Percentiles rank a stretch among this genome's conserved stretches.
phyloP scores from a whole-genome alignment of 768 basidiomycete species.

The Strobilomyces dryophilus region DNA sequence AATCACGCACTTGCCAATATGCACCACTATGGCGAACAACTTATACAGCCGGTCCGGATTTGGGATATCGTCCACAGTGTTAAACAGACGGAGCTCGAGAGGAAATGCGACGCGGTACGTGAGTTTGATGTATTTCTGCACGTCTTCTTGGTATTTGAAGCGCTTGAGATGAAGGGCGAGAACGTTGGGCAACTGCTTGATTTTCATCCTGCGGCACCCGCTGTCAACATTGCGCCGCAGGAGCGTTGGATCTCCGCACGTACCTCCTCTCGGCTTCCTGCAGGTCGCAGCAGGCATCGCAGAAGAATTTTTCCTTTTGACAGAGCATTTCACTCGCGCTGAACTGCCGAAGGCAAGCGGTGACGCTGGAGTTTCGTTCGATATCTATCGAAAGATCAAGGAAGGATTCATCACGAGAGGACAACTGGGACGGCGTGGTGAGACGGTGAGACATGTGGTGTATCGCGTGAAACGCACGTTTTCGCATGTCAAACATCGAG shows the following conservation, averaged over 20 bases:
- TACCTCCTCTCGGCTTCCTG: slow-evolving; percentile 97
- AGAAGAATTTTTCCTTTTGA: slow-evolving; percentile 97
- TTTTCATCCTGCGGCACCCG: slow-evolving; percentile 78
- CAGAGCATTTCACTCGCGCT: slow-evolving; percentile 98
- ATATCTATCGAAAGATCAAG: slow-evolving; percentile 99
- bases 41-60: slow-evolving; percentile 92
- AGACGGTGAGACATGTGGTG: slow-evolving; percentile 9
- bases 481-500: slow-evolving; percentile 96
- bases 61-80: slow-evolving; percentile 90
- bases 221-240: slow-evolving; percentile 8
- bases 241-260: slow-evolving; percentile 24
- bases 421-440: slow-evolving; percentile 48
- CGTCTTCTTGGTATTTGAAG: slow-evolving; percentile 97
- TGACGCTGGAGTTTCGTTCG: slow-evolving; percentile 95
- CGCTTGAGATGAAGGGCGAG: slow-evolving; percentile 95
- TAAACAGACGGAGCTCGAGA: slow-evolving; percentile 90
- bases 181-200: slow-evolving; percentile 93
- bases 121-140: slow-evolving; percentile 89
- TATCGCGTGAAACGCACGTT: slow-evolving; percentile 53
- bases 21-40: slow-evolving; percentile 96
- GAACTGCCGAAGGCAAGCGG: slow-evolving; percentile 93
- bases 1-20: slow-evolving; percentile 90
- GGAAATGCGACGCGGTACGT: slow-evolving; percentile 97
- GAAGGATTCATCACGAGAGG: slow-evolving; percentile 93
- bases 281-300: slow-evolving; percentile 92